Evolutionary conservation across 2,329 filamentous ascomycete species (phyloP).

Genomic region (Cylindrodendrum hubeiense): DNA sequence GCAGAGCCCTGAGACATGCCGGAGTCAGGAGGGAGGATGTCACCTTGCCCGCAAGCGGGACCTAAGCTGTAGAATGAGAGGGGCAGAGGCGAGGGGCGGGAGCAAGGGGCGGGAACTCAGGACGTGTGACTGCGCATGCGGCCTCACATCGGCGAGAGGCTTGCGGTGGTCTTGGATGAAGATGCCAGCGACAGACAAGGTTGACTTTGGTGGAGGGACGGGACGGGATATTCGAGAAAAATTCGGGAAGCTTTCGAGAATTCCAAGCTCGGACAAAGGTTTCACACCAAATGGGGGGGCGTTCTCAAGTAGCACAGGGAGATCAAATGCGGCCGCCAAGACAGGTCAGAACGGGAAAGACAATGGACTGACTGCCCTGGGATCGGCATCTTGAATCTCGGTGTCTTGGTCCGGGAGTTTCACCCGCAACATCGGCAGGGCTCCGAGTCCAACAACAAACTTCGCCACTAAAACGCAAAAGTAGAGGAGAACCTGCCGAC

Average conservation of each 20-base stretch:
- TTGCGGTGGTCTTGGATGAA: neutral
- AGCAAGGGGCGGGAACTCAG: neutral
- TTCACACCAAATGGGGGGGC: conserved; percentile 2
- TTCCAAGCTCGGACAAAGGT: neutral
- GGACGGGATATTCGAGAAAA: conserved; percentile 10
- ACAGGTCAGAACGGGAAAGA: neutral
- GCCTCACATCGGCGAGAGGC: neutral
- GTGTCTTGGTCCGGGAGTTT: neutral
- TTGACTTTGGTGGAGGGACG: conserved; percentile 4
- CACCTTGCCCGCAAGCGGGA: neutral
- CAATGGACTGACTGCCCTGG: neutral
- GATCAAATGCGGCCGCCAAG: neutral
- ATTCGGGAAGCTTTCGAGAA: conserved; percentile 16
- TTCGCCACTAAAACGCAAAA: conserved; percentile 9
- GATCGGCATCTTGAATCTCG: neutral
- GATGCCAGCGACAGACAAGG: neutral
- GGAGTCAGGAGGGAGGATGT: neutral
- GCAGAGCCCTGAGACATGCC: neutral
- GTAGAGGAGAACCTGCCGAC: neutral
- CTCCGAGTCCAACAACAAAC: neutral
- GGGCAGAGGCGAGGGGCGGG: too few relatives aligned
- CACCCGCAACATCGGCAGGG: neutral
- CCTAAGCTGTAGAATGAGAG: neutral
- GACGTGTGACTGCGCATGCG: neutral
- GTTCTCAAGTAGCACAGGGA: neutral